phyloP scores from a whole-genome alignment of 768 basidiomycete species.

The Lenzites betulinus region DNA sequence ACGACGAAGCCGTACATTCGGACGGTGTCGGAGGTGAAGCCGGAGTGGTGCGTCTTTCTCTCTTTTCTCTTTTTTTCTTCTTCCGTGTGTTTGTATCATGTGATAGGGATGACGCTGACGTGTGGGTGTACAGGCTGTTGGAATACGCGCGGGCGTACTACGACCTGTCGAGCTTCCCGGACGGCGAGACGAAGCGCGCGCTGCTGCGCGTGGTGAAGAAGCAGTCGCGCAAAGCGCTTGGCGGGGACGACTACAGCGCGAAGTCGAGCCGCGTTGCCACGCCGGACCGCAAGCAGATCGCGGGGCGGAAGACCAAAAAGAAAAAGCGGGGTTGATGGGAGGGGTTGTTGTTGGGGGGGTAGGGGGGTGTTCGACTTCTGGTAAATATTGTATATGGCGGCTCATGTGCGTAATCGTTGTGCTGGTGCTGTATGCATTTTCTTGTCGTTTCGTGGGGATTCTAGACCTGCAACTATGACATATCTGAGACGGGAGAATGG shows the following conservation, averaged over 20 bases:
- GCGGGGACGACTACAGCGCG: conserved; percentile 1
- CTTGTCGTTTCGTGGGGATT: too few species aligned
- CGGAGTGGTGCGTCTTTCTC: conserved; percentile 70
- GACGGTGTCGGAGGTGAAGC: conserved; percentile 82
- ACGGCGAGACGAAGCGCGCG: conserved; percentile 30
- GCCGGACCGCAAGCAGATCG: too few species aligned
- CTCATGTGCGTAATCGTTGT: too few species aligned
- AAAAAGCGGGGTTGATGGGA: too few species aligned
- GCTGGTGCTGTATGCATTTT: too few species aligned
- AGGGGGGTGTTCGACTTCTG: too few species aligned
- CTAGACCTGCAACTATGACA: too few species aligned
- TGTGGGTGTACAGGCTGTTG: conserved; percentile 48
- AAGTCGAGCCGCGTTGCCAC: neutral
- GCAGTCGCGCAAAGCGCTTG: conserved; percentile 17
- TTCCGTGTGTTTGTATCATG: neutral
- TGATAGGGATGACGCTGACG: neutral
- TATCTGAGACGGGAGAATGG: too few species aligned
- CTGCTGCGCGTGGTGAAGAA: conserved; percentile 26
- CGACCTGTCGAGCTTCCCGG: conserved; percentile 21
- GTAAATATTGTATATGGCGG: too few species aligned
- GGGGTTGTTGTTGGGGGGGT: too few species aligned
- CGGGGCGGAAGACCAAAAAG: neutral
- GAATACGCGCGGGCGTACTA: conserved; percentile 42
- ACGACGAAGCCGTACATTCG: conserved; percentile 89
- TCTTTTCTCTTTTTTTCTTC: conserved; percentile 1